phyloP scores from a whole-genome alignment of 495 filamentous ascomycete genomes.

The Aspergillus sclerotioniger region DNA sequence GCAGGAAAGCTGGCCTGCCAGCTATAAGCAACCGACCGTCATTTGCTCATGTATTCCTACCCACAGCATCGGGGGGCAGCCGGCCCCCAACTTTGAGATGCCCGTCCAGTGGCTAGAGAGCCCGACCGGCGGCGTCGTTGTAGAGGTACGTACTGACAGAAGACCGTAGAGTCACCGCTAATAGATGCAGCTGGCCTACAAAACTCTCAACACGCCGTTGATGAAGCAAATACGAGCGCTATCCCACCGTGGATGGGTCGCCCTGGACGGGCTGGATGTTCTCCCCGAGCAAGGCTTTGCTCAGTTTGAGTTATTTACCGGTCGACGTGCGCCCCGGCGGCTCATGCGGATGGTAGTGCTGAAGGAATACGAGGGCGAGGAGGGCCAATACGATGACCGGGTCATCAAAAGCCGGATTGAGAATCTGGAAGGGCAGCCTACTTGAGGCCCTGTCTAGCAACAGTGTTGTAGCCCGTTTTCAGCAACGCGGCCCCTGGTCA shows the following conservation, averaged over 20 bases:
- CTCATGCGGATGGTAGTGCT: conserved; percentile 57
- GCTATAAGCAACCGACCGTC: conserved; percentile 66
- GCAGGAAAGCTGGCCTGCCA: conserved; percentile 60
- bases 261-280: conserved; percentile 73
- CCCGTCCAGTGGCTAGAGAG: conserved; percentile 71
- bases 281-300: conserved; percentile 78
- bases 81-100: conserved; percentile 66
- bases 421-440: conserved; percentile 39
- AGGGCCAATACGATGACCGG: conserved; percentile 34
- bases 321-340: conserved; percentile 66
- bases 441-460: background rate
- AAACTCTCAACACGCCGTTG: conserved; percentile 68
- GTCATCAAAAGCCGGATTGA: conserved; percentile 34
- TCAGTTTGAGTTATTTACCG: conserved; percentile 79
- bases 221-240: conserved; percentile 60
- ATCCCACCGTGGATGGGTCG: conserved; percentile 64
- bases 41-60: conserved; percentile 73
- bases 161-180: background rate
- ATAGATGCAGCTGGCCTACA: conserved; percentile 59
- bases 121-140: conserved; percentile 73
- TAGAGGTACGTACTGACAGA: conserved; percentile 53
- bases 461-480: background rate
- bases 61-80: conserved; percentile 58
- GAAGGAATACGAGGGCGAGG: conserved; percentile 40
- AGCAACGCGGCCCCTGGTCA: background rate